Conservation (phyloP, 495 filamentous ascomycete species). For the Neurospora sp. region DNA sequence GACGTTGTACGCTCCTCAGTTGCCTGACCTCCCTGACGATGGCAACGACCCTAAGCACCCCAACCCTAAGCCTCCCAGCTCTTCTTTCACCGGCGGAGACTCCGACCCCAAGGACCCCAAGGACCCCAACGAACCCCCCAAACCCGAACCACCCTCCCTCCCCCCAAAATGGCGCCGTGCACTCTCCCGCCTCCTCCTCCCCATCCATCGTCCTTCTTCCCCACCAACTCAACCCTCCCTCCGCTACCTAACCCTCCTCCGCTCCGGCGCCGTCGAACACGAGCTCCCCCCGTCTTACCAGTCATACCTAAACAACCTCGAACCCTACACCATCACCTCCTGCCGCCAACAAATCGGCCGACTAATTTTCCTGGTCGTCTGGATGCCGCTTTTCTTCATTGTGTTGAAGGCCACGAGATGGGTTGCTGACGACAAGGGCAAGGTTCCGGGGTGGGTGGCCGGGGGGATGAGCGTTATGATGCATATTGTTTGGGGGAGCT, state of each 20-base stretch:
- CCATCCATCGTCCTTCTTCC: slow-evolving; percentile 47
- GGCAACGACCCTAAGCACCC: background rate
- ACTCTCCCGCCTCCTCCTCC: slow-evolving; percentile 21
- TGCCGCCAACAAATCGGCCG: slow-evolving; percentile 54
- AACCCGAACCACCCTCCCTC: slow-evolving; percentile 8
- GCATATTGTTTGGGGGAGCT: slow-evolving; percentile 55
- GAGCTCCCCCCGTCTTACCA: slow-evolving; percentile 65
- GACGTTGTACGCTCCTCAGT: slow-evolving; percentile 33
- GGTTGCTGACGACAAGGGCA: slow-evolving; percentile 50
- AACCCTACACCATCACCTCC: slow-evolving; percentile 60
- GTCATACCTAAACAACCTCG: slow-evolving; percentile 53
- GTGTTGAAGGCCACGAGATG: slow-evolving; percentile 32
- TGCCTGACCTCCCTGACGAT: slow-evolving; percentile 16
- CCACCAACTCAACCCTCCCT: slow-evolving; percentile 70
- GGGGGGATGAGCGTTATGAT: slow-evolving; percentile 37
- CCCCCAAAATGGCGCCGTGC: slow-evolving; percentile 12
- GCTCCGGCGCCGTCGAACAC: slow-evolving; percentile 67
- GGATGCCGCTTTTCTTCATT: slow-evolving; percentile 47
- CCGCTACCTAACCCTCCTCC: slow-evolving; percentile 71
- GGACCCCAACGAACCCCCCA: slow-evolving; percentile 8
- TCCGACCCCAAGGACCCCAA: slow-evolving; percentile 8
- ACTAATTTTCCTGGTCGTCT: slow-evolving; percentile 47
- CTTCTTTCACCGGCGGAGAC: background rate
- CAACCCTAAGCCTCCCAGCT: background rate
- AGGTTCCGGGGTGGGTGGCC: slow-evolving; percentile 57